Base-by-base conservation (phyloP, 768 basidiomycete species). In the Amanita thiersii region DNA sequence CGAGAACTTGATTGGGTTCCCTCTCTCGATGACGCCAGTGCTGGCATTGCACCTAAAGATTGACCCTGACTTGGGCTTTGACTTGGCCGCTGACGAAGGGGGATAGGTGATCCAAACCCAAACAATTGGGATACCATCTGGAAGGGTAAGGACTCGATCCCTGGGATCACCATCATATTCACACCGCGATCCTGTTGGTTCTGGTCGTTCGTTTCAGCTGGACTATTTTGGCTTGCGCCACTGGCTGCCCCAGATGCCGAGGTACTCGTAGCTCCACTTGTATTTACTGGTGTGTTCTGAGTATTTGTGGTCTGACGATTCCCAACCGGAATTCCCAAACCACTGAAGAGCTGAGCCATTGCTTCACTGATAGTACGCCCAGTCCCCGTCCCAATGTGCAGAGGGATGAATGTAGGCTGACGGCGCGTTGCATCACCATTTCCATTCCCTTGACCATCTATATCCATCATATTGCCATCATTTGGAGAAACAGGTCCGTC, bases 361-460 rank as follows among this genome's bases (percentile, higher is more conserved):
- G 57, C 55, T 37, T 62, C 60, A 36, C 48, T 45, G 44, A 59
- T 37, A 20, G 53, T 56, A 8, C 55, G 46, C 15, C 55, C 57
- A 24, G 49, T 38, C 20, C 53, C 58, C 10, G 44, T 33, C 7
- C 49, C 51, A 12, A 54, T 44, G 36, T 54, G 56, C 8, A 52
- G n/a, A n/a, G n/a, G n/a, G n/a, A n/a, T n/a, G n/a, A n/a, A n/a
- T n/a, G n/a, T n/a, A n/a, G n/a, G n/a, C n/a, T n/a, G n/a, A n/a
- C n/a, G n/a, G n/a, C n/a, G 15, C 35, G 23, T n/a, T 24, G 20
- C 40, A 42, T 33, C 39, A 30, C 32, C 40, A 42, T 42, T 5
- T 33, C 32, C 29, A 42, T 32, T 24, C 32, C 33, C n/a, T 17
- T 24, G 23, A 15, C 28, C 32, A 24, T 42, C 40, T n/a, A 35